Base-by-base conservation (phyloP, 768 basidiomycete species). In the Boletus insuetus region DNA sequence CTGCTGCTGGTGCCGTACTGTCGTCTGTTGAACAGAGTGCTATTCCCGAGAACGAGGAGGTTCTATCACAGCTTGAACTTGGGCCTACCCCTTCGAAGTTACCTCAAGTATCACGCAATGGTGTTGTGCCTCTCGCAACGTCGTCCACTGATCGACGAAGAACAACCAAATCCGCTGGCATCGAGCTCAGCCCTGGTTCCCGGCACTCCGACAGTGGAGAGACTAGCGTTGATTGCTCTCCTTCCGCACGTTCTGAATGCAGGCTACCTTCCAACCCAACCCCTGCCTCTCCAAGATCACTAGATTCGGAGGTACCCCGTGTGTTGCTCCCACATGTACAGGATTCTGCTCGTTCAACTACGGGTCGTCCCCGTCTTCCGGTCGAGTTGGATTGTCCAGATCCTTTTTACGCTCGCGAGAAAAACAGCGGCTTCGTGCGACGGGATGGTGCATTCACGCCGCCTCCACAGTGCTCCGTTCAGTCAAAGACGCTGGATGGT, bases 61-160 rank as follows among this genome's bases (percentile, higher is more conserved):
- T 50, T 47, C n/a, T 51, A 13, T 46, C 44, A 19, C 55, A 46
- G 37, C 29, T 41, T 32, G 55, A 46, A 19, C 46, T 46, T 42
- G 46, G 34, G 6, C 29, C 44, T 39, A 38, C 29, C 5, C 49
- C 58, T 46, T 58, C 39, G 14, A 55, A 51, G 20, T 19, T 24
- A 16, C 46, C 24, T 34, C 46, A 43, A 2, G 19, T 22, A 11
- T 16, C 24, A 20, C 41, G 49, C 3, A 44, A 48, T 39, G 38
- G 6, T 17, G 12, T 24, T 44, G 6, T 31, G 19, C 46, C 50
- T 46, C 50, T 64, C 37, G 53, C 55, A 51, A 62, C 51, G 2
- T 58, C 58, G 11, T 52, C 46, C 31, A 46, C 49, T 3, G 34
- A 39, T 43, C 58, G 31, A 43, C 50, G 39, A n/a, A 58, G 44